These are phyloP conservation scores for Microstroma glucosiphilum DNA, from an alignment of 1,284 basidiomycete genomes.

Conservation along the genomic window DNA sequence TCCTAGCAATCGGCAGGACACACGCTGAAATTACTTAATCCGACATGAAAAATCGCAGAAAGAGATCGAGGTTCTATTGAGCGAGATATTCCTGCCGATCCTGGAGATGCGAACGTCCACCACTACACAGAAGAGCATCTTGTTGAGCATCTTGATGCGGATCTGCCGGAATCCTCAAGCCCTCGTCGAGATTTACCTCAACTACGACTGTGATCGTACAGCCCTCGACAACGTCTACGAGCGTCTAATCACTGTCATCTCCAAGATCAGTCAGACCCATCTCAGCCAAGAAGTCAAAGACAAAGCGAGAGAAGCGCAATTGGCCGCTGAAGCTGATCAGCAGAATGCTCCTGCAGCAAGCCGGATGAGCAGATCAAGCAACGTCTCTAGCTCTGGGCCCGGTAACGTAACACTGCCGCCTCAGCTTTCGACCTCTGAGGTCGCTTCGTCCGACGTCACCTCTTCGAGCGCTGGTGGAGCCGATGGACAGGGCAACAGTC, in stretches of 20 bases:
- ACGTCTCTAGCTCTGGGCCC: background rate
- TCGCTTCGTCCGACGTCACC: background rate
- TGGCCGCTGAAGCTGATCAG: constrained; percentile 1
- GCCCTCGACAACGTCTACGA: constrained; percentile 51
- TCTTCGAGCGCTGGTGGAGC: background rate
- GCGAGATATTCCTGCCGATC: constrained; percentile 98
- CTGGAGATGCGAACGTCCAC: constrained; percentile 97
- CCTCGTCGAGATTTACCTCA: constrained; percentile 49
- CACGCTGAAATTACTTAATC: no score
- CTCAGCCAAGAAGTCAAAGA: constrained; percentile 10
- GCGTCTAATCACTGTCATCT: constrained; percentile 47
- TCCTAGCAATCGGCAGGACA: constrained; percentile 51
- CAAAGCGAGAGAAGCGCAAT: constrained; percentile 1
- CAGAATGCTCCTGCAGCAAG: background rate
- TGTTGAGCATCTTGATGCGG: constrained; percentile 43
- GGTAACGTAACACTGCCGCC: background rate
- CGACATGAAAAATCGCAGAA: constrained; percentile 56
- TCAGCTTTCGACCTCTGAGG: background rate
- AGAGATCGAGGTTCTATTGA: constrained; percentile 96
- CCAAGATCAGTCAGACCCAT: constrained; percentile 40
- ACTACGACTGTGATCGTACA: constrained; percentile 50
- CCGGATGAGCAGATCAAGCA: background rate
- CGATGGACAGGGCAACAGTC: constrained; percentile 17
- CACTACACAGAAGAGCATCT: constrained; percentile 60
- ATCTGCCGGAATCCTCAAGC: constrained; percentile 48